These are phyloP conservation scores for Colletotrichum graminicola DNA, from an alignment of 2,329 filamentous ascomycete species.

Conservation along the genomic window DNA sequence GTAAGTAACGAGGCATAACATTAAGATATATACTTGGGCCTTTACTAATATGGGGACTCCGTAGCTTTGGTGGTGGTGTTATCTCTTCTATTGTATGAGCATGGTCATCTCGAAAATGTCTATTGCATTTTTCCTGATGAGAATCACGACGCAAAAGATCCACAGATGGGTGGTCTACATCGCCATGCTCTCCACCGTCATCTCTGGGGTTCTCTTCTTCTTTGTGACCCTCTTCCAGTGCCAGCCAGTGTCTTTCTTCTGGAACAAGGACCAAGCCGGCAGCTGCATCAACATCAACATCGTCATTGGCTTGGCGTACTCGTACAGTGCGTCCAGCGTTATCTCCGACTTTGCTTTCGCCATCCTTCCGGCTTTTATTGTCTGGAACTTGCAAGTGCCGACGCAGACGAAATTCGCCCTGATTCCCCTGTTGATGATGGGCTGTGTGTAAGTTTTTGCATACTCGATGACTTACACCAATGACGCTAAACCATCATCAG, in stretches of 20 bases:
- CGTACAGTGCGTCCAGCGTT: neutral
- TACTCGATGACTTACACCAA: neutral
- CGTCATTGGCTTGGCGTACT: neutral
- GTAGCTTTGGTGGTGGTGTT: neutral
- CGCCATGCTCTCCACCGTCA: neutral
- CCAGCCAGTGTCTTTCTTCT: neutral
- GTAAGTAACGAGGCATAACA: constrained; percentile 58
- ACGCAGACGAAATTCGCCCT: neutral
- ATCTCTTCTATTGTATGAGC: neutral
- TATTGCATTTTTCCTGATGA: neutral
- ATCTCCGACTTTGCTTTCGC: neutral
- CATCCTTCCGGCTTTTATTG: neutral
- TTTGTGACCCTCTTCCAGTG: neutral
- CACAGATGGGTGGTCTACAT: neutral
- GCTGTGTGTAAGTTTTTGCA: neutral
- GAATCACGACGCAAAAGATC: neutral
- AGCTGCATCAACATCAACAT: neutral
- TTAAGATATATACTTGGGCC: neutral
- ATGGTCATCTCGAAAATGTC: neutral
- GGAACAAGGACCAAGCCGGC: neutral
- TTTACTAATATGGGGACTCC: neutral
- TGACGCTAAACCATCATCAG: neutral
- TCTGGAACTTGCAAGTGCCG: neutral
- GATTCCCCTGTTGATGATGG: neutral
- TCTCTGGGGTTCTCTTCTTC: neutral